Conservation (phyloP, 345 rosid genomes). For the Atalantia buxifolia region DNA sequence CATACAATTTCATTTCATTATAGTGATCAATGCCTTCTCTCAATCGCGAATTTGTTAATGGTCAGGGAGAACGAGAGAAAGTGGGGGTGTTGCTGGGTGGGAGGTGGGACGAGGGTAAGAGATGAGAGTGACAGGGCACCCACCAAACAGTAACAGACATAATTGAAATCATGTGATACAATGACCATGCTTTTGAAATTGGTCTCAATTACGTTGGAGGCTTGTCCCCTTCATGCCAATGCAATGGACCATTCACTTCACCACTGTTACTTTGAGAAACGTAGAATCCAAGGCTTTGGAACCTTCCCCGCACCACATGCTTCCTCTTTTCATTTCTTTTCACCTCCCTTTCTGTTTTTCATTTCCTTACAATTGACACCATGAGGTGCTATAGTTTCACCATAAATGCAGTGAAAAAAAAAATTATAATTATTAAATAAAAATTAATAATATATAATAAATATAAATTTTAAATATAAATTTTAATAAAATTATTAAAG, state of each 20-base stretch:
- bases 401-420: too few relatives aligned
- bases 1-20: not conserved
- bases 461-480: too few relatives aligned
- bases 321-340: not conserved
- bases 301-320: slow-evolving; percentile 7
- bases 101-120: not conserved
- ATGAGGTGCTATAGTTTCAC: too few relatives aligned
- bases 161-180: slow-evolving; percentile 18
- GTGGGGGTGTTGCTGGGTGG: not conserved
- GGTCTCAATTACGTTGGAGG: not conserved
- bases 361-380: slow-evolving; percentile 19
- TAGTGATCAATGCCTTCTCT: not conserved
- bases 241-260: not conserved
- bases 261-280: slow-evolving; percentile 2
- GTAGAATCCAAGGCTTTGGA: slow-evolving; percentile 27
- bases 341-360: not conserved
- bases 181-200: not conserved
- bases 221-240: slow-evolving; percentile 11
- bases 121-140: slow-evolving; percentile 31
- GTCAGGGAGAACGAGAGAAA: not conserved
- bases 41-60: not conserved
- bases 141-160: slow-evolving; percentile 11
- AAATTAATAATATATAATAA: too few relatives aligned
- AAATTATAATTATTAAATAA: too few relatives aligned
- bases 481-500: too few relatives aligned